Evolutionary conservation across 2,329 filamentous ascomycete species (phyloP).

Genomic region (Diatrype stigma): DNA sequence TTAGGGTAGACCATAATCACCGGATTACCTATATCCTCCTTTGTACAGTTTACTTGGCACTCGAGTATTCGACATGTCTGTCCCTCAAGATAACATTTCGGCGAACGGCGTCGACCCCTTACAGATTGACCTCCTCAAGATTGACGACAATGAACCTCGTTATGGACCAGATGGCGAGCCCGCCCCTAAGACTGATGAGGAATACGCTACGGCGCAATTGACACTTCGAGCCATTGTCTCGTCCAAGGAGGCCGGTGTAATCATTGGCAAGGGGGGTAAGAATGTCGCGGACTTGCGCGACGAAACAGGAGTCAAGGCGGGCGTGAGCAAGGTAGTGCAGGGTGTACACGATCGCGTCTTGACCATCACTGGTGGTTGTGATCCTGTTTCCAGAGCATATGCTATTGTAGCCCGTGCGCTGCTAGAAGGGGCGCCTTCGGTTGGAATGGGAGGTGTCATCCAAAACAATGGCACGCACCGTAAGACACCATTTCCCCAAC

Average conservation of each 20-base stretch:
- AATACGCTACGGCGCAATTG: conserved; percentile 88
- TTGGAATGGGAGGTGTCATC: conserved; percentile 93
- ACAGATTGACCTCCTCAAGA: conserved; percentile 63
- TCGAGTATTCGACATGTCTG: conserved; percentile 49
- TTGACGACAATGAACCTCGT: conserved; percentile 57
- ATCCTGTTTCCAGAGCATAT: conserved; percentile 87
- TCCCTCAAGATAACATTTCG: conserved; percentile 53
- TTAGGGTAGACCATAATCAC: not conserved
- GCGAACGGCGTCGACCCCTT: conserved; percentile 57
- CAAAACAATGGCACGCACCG: conserved; percentile 88
- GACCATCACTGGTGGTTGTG: conserved; percentile 87
- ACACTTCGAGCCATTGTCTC: conserved; percentile 97
- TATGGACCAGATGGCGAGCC: conserved; percentile 72
- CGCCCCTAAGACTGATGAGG: conserved; percentile 88
- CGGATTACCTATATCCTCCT: conserved; percentile 6
- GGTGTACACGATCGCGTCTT: conserved; percentile 96
- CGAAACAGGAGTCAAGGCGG: conserved; percentile 95
- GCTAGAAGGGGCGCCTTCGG: conserved; percentile 85
- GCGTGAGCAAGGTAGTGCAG: conserved; percentile 97
- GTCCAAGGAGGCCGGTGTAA: conserved; percentile 97
- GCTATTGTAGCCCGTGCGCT: conserved; percentile 87
- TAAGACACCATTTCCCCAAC: conserved; percentile 47
- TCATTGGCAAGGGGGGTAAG: conserved; percentile 98
- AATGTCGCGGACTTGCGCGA: conserved; percentile 96
- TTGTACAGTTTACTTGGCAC: conserved; percentile 9